phyloP scores from a whole-genome alignment of 2,329 filamentous ascomycete genomes.

The Fusarium sp. region DNA sequence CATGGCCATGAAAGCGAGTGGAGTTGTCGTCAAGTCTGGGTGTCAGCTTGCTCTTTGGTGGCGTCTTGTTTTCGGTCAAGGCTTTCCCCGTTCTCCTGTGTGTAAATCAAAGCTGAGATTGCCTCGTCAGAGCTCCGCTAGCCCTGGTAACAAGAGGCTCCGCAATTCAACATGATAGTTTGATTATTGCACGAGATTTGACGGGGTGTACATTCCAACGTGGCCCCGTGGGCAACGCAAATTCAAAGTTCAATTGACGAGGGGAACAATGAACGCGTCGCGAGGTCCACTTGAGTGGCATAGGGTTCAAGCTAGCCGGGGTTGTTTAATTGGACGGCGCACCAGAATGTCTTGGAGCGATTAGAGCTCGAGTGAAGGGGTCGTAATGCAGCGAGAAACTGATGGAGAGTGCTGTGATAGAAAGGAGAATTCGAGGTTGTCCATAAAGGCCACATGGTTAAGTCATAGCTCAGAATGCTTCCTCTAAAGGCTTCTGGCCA shows the following conservation, averaged over 20 bases:
- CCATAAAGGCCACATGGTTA: too few species aligned
- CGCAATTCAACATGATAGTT: background rate
- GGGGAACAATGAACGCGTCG: conserved; percentile 3
- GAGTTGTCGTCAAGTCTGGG: background rate
- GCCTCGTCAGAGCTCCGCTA: background rate
- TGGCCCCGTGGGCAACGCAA: too few species aligned
- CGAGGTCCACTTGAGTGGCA: conserved; percentile 4
- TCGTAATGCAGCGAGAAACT: too few species aligned
- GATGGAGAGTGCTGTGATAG: too few species aligned
- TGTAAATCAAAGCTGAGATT: conserved; percentile 7
- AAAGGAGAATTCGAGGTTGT: too few species aligned
- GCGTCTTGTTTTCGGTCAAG: background rate
- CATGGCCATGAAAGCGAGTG: conserved; percentile 12
- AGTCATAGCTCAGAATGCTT: too few species aligned
- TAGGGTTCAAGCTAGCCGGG: conserved; percentile 2
- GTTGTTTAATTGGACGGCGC: conserved; percentile 6
- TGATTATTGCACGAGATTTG: background rate
- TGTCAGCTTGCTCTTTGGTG: background rate
- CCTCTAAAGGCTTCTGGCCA: too few species aligned
- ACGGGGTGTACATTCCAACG: too few species aligned
- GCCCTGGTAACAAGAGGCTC: background rate
- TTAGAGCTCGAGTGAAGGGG: background rate
- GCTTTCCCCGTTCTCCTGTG: background rate
- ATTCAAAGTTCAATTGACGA: background rate
- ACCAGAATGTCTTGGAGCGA: background rate